Evolutionary conservation across 2,329 filamentous ascomycete genomes (phyloP).

Genomic region (Calonectria montana): DNA sequence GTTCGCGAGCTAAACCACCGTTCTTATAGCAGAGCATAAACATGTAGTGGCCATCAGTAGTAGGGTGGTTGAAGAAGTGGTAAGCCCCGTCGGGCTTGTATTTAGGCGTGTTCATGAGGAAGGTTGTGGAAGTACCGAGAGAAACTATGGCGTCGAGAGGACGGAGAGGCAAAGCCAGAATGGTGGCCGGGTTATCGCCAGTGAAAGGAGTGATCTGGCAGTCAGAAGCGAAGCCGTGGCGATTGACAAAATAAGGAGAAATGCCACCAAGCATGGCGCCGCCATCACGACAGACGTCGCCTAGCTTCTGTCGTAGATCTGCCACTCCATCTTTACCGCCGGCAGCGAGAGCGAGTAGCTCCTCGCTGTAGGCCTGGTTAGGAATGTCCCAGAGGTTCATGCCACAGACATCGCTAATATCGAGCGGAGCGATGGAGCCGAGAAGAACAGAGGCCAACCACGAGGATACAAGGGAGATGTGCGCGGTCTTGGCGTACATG

Average conservation of each 20-base stretch:
- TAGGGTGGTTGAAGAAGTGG: slow-evolving; percentile 98
- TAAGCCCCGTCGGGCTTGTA: slow-evolving; percentile 92
- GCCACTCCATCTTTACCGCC: slow-evolving; percentile 69
- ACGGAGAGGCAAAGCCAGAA: slow-evolving; percentile 87
- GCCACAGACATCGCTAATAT: slow-evolving; percentile 94
- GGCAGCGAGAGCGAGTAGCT: slow-evolving; percentile 80
- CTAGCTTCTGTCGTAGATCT: slow-evolving; percentile 81
- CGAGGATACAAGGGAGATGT: slow-evolving; percentile 94
- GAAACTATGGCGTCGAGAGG: slow-evolving; percentile 94
- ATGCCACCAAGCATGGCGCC: slow-evolving; percentile 82
- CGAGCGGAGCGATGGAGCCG: slow-evolving; percentile 86
- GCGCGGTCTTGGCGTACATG: slow-evolving; percentile 81
- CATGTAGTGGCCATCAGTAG: slow-evolving; percentile 93
- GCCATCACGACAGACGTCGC: slow-evolving; percentile 82
- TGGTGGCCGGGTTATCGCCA: slow-evolving; percentile 95
- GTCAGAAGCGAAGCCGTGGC: slow-evolving; percentile 80
- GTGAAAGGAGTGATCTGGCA: slow-evolving; percentile 89
- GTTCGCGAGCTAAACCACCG: slow-evolving; percentile 90
- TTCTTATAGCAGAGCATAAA: slow-evolving; percentile 99
- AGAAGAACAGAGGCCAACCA: slow-evolving; percentile 93
- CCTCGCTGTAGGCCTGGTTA: slow-evolving; percentile 77
- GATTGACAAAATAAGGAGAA: slow-evolving; percentile 80
- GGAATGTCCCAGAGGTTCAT: slow-evolving; percentile 97
- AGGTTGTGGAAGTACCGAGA: slow-evolving; percentile 94
- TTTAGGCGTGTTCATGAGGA: slow-evolving; percentile 94